Evolutionary conservation across 2,329 filamentous ascomycete genomes (phyloP).

Genomic region (Fusarium palustre): DNA sequence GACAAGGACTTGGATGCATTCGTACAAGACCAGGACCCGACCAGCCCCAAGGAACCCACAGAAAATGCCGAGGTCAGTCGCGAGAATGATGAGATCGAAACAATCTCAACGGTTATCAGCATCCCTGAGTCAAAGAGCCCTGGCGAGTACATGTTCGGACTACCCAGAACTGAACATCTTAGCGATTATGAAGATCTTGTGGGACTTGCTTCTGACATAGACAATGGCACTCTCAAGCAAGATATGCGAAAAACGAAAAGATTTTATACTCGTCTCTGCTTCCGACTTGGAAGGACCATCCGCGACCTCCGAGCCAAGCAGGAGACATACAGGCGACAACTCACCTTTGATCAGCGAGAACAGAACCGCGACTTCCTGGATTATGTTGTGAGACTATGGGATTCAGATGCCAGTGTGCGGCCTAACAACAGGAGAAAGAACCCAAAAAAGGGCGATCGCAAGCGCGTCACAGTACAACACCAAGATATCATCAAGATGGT

Average conservation of each 20-base stretch:
- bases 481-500: constrained; percentile 50
- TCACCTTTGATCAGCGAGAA: constrained; percentile 22
- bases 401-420: constrained; percentile 24
- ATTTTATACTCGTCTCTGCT: constrained; percentile 50
- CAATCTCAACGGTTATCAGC: constrained; percentile 31
- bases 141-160: constrained; percentile 21
- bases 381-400: constrained; percentile 27
- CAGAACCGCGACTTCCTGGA: constrained; percentile 29
- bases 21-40: neutral
- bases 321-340: constrained; percentile 4
- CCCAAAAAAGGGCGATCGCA: neutral
- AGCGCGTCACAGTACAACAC: constrained; percentile 33
- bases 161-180: constrained; percentile 34
- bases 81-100: constrained; percentile 11
- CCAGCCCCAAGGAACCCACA: neutral
- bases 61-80: neutral
- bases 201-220: neutral
- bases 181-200: constrained; percentile 11
- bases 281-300: constrained; percentile 55
- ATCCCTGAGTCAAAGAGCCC: constrained; percentile 19
- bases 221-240: neutral
- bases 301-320: constrained; percentile 18
- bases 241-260: constrained; percentile 20
- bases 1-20: constrained; percentile 6
- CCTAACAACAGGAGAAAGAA: constrained; percentile 38